Percentiles rank a stretch among this genome's conserved stretches.
phyloP scores from a whole-genome alignment of 352 stramenopile species.

The Globisporangium uncinulatum region DNA sequence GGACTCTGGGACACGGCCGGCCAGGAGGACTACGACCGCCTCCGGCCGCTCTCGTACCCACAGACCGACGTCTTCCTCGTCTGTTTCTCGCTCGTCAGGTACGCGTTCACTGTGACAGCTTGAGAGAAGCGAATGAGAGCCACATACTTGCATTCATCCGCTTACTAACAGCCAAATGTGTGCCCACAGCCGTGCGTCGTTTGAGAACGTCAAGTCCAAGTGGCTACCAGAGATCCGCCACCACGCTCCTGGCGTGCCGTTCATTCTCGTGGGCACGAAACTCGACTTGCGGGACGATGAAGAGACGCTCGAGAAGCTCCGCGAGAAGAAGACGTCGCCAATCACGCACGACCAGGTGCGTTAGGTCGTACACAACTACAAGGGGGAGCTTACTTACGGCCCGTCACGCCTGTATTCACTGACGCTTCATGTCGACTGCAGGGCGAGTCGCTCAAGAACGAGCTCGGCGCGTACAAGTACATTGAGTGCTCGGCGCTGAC shows the following conservation, averaged over 20 bases:
- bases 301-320: constrained; percentile 85
- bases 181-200: constrained; percentile 73
- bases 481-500: constrained; percentile 92
- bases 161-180: too few relatives aligned
- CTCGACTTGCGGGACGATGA: constrained; percentile 89
- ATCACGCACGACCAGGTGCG: constrained; percentile 70
- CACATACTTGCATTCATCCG: too few relatives aligned
- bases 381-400: too few relatives aligned
- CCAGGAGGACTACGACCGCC: constrained; percentile 96
- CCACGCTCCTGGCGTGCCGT: constrained; percentile 87
- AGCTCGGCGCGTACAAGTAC: constrained; percentile 90
- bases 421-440: constrained; percentile 18
- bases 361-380: not conserved
- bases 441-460: constrained; percentile 84
- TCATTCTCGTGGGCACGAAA: constrained; percentile 96
- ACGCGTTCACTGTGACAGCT: too few relatives aligned
- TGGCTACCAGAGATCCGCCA: constrained; percentile 89
- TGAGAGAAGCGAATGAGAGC: too few relatives aligned
- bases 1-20: constrained; percentile 96
- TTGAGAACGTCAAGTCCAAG: constrained; percentile 96
- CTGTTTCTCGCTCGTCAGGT: constrained; percentile 93
- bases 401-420: too few relatives aligned
- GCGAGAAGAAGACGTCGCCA: constrained; percentile 77
- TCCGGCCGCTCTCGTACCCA: constrained; percentile 94
- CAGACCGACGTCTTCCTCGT: constrained; percentile 96